These are phyloP conservation scores for Cyberlindnera misumaiensis DNA, from an alignment of 805 yeast genomes.

Conservation along the genomic window DNA sequence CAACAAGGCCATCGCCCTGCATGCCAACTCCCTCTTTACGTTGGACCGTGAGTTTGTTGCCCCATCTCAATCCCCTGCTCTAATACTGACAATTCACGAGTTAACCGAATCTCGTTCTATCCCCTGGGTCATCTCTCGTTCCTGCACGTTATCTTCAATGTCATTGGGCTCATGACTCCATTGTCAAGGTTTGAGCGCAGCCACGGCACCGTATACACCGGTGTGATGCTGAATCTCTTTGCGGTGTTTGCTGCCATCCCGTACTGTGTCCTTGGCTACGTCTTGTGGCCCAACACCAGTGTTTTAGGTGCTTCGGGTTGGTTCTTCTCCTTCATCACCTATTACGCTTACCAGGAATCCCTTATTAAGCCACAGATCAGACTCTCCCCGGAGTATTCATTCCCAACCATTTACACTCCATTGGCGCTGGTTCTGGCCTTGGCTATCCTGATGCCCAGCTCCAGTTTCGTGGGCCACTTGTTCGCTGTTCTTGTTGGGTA, in stretches of 20 bases:
- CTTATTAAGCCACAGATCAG: slow-evolving; percentile 34
- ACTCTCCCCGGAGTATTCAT: slow-evolving; percentile 30
- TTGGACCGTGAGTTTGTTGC: slow-evolving; percentile 25
- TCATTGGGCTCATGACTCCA: slow-evolving; percentile 50
- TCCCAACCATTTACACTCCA: slow-evolving; percentile 61
- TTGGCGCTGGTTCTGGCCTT: slow-evolving; percentile 42
- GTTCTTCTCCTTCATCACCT: slow-evolving; percentile 61
- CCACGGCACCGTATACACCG: slow-evolving; percentile 84
- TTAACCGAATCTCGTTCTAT: slow-evolving; percentile 47
- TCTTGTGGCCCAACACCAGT: slow-evolving; percentile 43
- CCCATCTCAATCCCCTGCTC: neutral
- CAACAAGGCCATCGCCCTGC: slow-evolving; percentile 38
- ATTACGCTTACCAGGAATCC: slow-evolving; percentile 45
- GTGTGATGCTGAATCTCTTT: slow-evolving; percentile 64
- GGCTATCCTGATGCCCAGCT: slow-evolving; percentile 51
- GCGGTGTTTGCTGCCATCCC: slow-evolving; percentile 57
- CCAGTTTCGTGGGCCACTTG: slow-evolving; percentile 70
- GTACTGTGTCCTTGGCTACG: slow-evolving; percentile 24
- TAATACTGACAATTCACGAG: neutral
- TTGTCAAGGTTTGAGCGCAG: slow-evolving; percentile 58
- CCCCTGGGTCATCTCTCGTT: slow-evolving; percentile 61
- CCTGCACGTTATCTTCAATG: slow-evolving; percentile 56
- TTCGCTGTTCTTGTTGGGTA: slow-evolving; percentile 65
- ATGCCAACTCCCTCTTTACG: slow-evolving; percentile 47
- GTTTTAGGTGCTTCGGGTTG: slow-evolving; percentile 69